Conservation (phyloP, 148 eudicot species). For the Pouteria glomerata region DNA sequence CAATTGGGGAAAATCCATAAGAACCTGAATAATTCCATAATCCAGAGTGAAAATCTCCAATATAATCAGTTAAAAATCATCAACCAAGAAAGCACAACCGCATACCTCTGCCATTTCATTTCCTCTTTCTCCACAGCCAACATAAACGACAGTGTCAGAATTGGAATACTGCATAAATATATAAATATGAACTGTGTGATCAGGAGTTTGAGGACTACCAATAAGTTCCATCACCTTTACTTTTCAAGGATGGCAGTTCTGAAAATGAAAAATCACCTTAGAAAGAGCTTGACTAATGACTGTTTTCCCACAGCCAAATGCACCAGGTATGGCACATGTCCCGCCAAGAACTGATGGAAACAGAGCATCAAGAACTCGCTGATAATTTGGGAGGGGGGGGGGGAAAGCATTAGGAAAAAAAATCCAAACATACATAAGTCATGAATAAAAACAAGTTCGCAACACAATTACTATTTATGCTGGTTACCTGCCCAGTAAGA, state of each 20-base stretch:
- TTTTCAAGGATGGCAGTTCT: background rate
- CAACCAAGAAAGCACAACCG: slow-evolving; percentile 5
- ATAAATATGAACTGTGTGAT: slow-evolving; percentile 6
- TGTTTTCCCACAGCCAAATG: slow-evolving; percentile 99
- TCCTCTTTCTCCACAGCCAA: slow-evolving; percentile 99
- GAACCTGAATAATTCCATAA: slow-evolving; percentile 48
- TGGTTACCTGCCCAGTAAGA: slow-evolving; percentile 87
- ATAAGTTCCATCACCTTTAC: slow-evolving; percentile 1
- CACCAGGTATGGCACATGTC: slow-evolving; percentile 99
- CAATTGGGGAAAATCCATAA: slow-evolving; percentile 99
- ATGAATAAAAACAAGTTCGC: background rate
- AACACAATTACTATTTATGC: slow-evolving; percentile 1
- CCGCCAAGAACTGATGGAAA: slow-evolving; percentile 99
- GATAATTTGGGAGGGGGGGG: slow-evolving; percentile 10
- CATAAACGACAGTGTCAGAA: slow-evolving; percentile 98
- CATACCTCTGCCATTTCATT: slow-evolving; percentile 99
- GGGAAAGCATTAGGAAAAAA: slow-evolving; percentile 1
- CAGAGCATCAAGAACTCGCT: slow-evolving; percentile 99
- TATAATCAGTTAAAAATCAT: background rate
- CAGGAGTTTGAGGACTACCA: background rate
- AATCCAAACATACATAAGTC: background rate
- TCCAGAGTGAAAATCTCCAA: background rate
- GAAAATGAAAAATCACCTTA: slow-evolving; percentile 47
- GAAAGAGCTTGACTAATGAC: slow-evolving; percentile 99
- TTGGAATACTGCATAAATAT: slow-evolving; percentile 74